phyloP scores from a whole-genome alignment of 2,329 filamentous ascomycete genomes.

The Hymenoscyphus albidus region DNA sequence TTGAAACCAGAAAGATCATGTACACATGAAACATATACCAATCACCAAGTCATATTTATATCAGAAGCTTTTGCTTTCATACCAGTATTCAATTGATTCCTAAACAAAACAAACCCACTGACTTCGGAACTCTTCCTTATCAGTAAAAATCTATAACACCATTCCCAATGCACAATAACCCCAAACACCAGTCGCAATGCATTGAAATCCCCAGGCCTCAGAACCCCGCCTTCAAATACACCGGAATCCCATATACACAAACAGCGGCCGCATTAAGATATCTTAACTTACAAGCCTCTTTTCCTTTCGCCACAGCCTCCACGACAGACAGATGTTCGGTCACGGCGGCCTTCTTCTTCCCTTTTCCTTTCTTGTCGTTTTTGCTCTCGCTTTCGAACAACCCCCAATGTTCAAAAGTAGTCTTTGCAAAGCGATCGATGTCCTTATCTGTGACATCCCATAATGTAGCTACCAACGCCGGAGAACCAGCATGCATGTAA shows the following conservation, averaged over 20 bases:
- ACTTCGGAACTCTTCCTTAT: constrained; percentile 3
- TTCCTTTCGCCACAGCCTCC: constrained; percentile 74
- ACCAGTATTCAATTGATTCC: background rate
- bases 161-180: background rate
- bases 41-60: no score
- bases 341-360: constrained; percentile 31
- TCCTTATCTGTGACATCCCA: constrained; percentile 99
- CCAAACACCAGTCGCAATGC: background rate
- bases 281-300: constrained; percentile 76
- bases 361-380: constrained; percentile 31
- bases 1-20: no score
- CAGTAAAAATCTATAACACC: background rate
- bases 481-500: constrained; percentile 83
- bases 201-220: background rate
- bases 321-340: constrained; percentile 56
- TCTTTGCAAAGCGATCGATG: constrained; percentile 85
- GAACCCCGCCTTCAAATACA: constrained; percentile 46
- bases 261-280: constrained; percentile 93
- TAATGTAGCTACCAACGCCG: constrained; percentile 84
- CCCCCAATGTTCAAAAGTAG: constrained; percentile 82
- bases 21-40: no score
- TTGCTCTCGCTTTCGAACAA: constrained; percentile 43
- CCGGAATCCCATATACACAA: constrained; percentile 91
- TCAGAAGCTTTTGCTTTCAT: background rate
- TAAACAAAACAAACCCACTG: background rate